Conservation (phyloP, 306 rosid genomes). For the Luffa aegyptiaca region DNA sequence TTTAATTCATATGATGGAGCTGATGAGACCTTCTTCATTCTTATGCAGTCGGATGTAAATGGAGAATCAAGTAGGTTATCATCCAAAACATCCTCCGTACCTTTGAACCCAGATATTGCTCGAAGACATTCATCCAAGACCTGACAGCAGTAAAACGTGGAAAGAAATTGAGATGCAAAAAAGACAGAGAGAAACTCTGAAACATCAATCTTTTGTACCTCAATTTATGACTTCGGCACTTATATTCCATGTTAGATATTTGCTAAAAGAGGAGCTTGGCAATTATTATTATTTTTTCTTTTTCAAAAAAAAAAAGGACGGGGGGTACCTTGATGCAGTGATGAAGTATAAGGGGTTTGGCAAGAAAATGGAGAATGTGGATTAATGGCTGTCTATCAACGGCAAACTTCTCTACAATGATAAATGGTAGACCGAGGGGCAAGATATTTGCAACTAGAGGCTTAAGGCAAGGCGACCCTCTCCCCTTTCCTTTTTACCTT, state of each 20-base stretch:
- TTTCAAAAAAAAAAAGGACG: no score
- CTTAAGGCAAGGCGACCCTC: no score
- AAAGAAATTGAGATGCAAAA: neutral
- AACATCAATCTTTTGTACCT: neutral
- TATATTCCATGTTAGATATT: neutral
- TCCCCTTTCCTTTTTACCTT: no score
- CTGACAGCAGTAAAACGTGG: constrained; percentile 27
- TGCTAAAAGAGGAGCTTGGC: neutral
- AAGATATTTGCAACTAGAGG: no score
- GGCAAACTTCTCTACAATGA: no score
- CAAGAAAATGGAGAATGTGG: no score
- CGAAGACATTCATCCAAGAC: constrained; percentile 85
- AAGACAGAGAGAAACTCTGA: neutral
- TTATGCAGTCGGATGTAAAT: constrained; percentile 69
- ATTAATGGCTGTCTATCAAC: no score
- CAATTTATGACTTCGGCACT: neutral
- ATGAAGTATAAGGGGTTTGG: no score
- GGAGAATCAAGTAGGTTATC: constrained; percentile 65
- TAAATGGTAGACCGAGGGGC: no score
- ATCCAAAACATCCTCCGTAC: constrained; percentile 82
- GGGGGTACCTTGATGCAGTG: no score
- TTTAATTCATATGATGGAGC: constrained; percentile 67
- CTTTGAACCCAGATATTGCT: constrained; percentile 88
- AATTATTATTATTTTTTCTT: neutral
- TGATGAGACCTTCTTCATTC: constrained; percentile 84